Conservation (phyloP, 1,284 basidiomycete species). For the Boletus hoseneyae region DNA sequence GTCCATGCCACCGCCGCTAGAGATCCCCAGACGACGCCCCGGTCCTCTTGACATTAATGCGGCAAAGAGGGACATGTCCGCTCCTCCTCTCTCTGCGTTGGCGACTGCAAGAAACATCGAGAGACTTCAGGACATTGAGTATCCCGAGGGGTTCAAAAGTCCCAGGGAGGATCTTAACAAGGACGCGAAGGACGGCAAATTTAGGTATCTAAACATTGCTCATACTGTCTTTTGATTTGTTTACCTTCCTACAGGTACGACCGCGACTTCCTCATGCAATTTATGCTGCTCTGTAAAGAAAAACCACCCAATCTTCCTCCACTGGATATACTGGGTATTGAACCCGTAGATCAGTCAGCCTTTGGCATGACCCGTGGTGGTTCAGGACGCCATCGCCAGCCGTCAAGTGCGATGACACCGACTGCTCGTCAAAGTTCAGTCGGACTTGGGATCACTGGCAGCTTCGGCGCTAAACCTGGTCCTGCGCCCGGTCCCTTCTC, state of each 20-base stretch:
- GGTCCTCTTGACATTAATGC: conserved; percentile 66
- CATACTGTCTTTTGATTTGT: conserved; percentile 3
- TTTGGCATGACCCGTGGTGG: conserved; percentile 57
- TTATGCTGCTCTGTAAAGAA: conserved; percentile 94
- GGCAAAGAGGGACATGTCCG: conserved; percentile 38
- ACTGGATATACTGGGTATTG: conserved; percentile 89
- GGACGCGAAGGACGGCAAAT: conserved; percentile 84
- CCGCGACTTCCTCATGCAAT: conserved; percentile 96
- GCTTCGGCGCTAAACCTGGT: conserved; percentile 41
- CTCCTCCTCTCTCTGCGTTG: conserved; percentile 54
- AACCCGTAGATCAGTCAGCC: conserved; percentile 59
- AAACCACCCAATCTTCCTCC: conserved; percentile 89
- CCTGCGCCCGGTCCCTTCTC: conserved; percentile 41
- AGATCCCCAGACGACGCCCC: conserved; percentile 51
- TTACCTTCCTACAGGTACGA: conserved; percentile 69
- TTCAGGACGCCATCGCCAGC: conserved; percentile 54
- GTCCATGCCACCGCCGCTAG: conserved; percentile 35
- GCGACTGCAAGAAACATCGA: conserved; percentile 72
- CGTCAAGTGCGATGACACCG: conserved; percentile 40
- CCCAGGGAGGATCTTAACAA: conserved; percentile 86
- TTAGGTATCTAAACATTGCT: conserved; percentile 52
- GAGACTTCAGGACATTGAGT: conserved; percentile 75
- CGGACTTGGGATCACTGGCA: conserved; percentile 49
- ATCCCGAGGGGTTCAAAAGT: conserved; percentile 83
- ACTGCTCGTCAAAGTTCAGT: conserved; percentile 50